Evolutionary conservation across 2,329 filamentous ascomycete species (phyloP), one percentile per base, ranked within the genome.

Genomic region (Eutypella sp.): DNA sequence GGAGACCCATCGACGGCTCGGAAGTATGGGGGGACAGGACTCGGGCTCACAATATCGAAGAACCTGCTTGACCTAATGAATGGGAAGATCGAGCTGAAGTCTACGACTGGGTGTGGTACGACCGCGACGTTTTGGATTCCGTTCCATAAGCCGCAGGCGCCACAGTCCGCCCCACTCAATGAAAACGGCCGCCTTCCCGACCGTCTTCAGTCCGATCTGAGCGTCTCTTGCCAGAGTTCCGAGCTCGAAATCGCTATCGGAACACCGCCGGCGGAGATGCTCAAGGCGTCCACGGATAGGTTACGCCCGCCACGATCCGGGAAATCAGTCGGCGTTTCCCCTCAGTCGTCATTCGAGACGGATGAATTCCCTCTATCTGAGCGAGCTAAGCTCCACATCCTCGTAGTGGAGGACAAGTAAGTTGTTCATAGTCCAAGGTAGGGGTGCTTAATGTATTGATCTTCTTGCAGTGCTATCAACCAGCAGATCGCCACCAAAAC

Each of bases 371-470:
- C 76, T 3, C 66, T 71, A 15, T 64, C 72, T 2, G 83, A 87
- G 45, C 74, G 87, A 45, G 71, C 77, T 44, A 76, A 79, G 31
- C 74, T 84, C 5, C 79, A 87, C 40, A 72, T 92, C n/a, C 67
- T 92, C 18, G 80, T 93, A 1, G 87, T 91, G 2, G 88, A 92
- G 65, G 88, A 92, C 60, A 90, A 91, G 79, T 82, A 69, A 71
- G 79, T 72, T 16, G 7, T 3, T 11, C 10, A 10, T 36, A 33
- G 1, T 10, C 13, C 6, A 11, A 5, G 18, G 36, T 22, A 18
- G n/a, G n/a, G n/a, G n/a, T 3, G 19, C 16, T 25, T 19, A 18
- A n/a, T 31, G 20, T 23, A 7, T 51, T 57, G 53, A 58, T 23
- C 23, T n/a, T 52, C 6, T 25, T 20, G 1, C 27, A 78, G 73